A percentile compares a stretch with the other conserved stretches of the same genome.
phyloP scores from a whole-genome alignment of 2,329 filamentous ascomycete species.

The Aspergillaceae sp. region DNA sequence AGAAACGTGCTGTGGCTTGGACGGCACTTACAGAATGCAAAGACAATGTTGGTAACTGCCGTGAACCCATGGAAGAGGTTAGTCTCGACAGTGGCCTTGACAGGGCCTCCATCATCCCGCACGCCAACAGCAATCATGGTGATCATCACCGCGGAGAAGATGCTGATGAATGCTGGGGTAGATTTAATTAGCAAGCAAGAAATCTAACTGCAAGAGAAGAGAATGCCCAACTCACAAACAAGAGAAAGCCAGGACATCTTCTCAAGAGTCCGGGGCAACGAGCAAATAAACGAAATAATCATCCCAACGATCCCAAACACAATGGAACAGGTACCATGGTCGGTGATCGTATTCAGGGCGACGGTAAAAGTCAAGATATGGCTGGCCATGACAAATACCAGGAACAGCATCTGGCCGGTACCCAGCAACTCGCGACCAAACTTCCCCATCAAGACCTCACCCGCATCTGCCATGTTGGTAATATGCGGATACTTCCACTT shows the following conservation, averaged over 20 bases:
- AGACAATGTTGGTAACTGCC: conserved; percentile 59
- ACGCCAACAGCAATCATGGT: conserved; percentile 60
- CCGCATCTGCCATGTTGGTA: conserved; percentile 60
- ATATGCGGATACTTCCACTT: conserved; percentile 50
- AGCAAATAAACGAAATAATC: conserved; percentile 50
- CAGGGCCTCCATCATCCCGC: conserved; percentile 30
- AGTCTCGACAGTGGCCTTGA: conserved; percentile 33
- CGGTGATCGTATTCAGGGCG: conserved; percentile 57
- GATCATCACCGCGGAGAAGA: conserved; percentile 55
- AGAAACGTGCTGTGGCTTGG: conserved; percentile 24
- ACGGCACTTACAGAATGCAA: conserved; percentile 52
- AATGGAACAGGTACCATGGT: conserved; percentile 55
- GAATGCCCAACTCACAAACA: conserved; percentile 30
- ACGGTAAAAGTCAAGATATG: conserved; percentile 63
- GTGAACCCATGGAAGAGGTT: conserved; percentile 50
- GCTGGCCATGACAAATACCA: conserved; percentile 63
- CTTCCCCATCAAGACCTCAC: conserved; percentile 51
- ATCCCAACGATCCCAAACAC: conserved; percentile 55
- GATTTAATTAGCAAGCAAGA: conserved; percentile 1
- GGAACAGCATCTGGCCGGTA: conserved; percentile 52
- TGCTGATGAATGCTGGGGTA: conserved; percentile 50
- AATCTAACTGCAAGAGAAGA: too few relatives aligned
- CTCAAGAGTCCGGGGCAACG: conserved; percentile 54
- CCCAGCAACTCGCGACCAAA: conserved; percentile 56
- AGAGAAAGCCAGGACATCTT: conserved; percentile 56